phyloP scores from a whole-genome alignment of 2,329 filamentous ascomycete genomes.

The Erysiphe pulchra region DNA sequence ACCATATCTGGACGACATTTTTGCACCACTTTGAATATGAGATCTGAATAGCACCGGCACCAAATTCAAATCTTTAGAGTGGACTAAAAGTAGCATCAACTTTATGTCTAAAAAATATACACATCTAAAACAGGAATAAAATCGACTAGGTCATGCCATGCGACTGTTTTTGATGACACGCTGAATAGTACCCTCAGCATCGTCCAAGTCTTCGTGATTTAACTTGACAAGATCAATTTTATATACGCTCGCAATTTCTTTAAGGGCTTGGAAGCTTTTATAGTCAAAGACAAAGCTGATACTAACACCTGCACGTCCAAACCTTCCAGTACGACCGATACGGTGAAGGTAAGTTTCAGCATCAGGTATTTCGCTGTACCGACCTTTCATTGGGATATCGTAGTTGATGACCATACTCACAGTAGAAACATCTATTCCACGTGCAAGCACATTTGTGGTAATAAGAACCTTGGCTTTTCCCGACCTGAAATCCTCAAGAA shows the following conservation, averaged over 20 bases:
- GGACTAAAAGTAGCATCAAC: too few relatives aligned
- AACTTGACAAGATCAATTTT: constrained; percentile 58
- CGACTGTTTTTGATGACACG: constrained; percentile 49
- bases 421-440: constrained; percentile 79
- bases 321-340: constrained; percentile 88
- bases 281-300: constrained; percentile 85
- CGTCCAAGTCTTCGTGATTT: constrained; percentile 72
- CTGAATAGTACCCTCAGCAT: constrained; percentile 62
- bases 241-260: constrained; percentile 58
- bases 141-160: constrained; percentile 16
- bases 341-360: constrained; percentile 92
- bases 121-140: too few relatives aligned
- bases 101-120: too few relatives aligned
- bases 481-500: constrained; percentile 66
- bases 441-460: constrained; percentile 86
- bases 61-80: too few relatives aligned
- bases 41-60: too few relatives aligned
- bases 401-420: constrained; percentile 99
- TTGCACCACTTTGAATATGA: too few relatives aligned
- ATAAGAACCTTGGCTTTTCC: constrained; percentile 89
- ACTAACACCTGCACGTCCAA: constrained; percentile 85
- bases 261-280: constrained; percentile 54
- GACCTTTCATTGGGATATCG: constrained; percentile 52
- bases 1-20: too few relatives aligned
- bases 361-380: constrained; percentile 61